Evolutionary conservation across 2,329 filamentous ascomycete genomes (phyloP).

Genomic region (Fusarium camptoceras): DNA sequence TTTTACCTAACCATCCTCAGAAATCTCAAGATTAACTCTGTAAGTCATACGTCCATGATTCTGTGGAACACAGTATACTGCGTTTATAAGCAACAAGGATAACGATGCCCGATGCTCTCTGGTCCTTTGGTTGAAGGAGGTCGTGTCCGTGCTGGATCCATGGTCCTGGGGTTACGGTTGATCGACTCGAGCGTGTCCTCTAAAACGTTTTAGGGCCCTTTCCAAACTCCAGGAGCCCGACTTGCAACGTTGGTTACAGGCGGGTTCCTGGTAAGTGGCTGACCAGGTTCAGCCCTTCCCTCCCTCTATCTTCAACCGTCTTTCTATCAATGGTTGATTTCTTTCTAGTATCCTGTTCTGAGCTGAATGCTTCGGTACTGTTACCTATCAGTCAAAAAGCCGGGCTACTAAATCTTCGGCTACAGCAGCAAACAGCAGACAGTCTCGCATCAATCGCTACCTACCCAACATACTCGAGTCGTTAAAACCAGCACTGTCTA

Average conservation of each 20-base stretch:
- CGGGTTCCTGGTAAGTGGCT: slow-evolving; percentile 11
- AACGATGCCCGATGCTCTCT: not conserved
- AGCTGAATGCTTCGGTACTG: not conserved
- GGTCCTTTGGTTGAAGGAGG: slow-evolving; percentile 11
- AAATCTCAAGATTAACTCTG: not conserved
- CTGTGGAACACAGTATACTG: not conserved
- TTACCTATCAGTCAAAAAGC: not conserved
- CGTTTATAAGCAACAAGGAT: slow-evolving; percentile 19
- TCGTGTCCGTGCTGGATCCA: slow-evolving; percentile 14
- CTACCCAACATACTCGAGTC: not conserved
- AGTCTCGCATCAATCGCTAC: not conserved
- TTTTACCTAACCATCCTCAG: not conserved
- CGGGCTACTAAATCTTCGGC: not conserved
- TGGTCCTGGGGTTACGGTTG: slow-evolving; percentile 18
- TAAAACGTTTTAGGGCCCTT: not conserved
- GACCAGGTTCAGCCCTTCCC: slow-evolving; percentile 8
- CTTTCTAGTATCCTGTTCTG: not conserved
- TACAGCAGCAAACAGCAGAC: not conserved
- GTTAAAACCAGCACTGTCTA: not conserved
- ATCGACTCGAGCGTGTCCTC: slow-evolving; percentile 12
- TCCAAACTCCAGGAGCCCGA: slow-evolving; percentile 5
- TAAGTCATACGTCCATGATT: not conserved
- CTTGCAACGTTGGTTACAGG: slow-evolving; percentile 8
- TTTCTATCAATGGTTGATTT: not conserved
- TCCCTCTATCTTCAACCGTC: not conserved